Base-by-base conservation (phyloP, 306 rosid genomes). In the Lagenaria siceraria region DNA sequence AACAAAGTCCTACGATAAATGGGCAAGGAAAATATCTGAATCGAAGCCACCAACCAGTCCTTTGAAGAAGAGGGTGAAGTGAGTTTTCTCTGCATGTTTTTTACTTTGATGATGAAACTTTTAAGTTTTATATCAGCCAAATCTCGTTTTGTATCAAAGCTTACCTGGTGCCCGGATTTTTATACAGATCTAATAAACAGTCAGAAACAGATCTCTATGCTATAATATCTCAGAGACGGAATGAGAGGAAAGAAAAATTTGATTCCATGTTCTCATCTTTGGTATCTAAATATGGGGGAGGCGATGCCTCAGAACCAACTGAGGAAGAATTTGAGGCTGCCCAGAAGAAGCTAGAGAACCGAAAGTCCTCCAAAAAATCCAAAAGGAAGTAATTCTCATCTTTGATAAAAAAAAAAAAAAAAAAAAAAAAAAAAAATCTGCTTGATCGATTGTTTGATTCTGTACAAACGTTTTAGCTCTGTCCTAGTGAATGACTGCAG, bases 321-420 rank as follows among this genome's bases (percentile, higher is more conserved):
- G 98, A 94, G 75, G 96, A 88, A 76, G 98, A 94, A 80, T 91
- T 94, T 65, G 90, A 90, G 82, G 97, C 94, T 80, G 77, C 89
- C 13, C 96, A 85, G 90, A 86, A 81, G 83, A 92, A 85, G 82
- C 59, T 92, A 36, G 96, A 92, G 82, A 81, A 83, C 46, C 82
- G 86, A 60, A 85, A 89, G 77, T 27, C 88, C 77, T 78, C 93
- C 51, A 90, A 87, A 74, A 90, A 84, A 63, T 80, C 92, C 56
- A 92, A 83, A 87, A 81, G 78, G 58, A 89, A 92, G 85, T 92
- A 86, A 83, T 22, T 76, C 8, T n/a, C 40, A 52, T 29, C 60
- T 53, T 3, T 24, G 36, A 42, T 12, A 13, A 24, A 22, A n/a
- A n/a, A n/a, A n/a, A n/a, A n/a, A n/a, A n/a, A n/a, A n/a, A n/a